Conservation (phyloP, 2,329 filamentous ascomycete genomes). For the Trichoderma koningiopsis region DNA sequence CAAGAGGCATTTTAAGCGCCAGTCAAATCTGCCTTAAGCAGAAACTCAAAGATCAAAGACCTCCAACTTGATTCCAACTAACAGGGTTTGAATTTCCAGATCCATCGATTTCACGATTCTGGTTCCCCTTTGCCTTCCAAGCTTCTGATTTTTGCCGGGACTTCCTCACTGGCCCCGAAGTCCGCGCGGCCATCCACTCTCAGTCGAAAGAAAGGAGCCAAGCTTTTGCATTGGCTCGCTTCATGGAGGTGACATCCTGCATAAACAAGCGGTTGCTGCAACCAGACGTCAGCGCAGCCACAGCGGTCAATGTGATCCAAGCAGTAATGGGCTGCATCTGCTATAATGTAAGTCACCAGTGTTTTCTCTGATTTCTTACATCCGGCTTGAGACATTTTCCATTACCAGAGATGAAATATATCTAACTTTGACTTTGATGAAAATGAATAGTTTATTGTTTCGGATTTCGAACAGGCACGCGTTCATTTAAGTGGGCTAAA, state of each 20-base stretch:
- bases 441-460: constrained; percentile 2
- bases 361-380: background rate
- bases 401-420: background rate
- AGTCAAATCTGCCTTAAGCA: no score
- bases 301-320: constrained; percentile 1
- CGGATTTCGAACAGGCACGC: constrained; percentile 12
- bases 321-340: constrained; percentile 21
- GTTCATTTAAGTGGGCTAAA: constrained; percentile 13
- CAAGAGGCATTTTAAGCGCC: background rate
- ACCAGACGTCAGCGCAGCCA: background rate
- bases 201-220: constrained; percentile 6
- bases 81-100: background rate
- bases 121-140: constrained; percentile 21
- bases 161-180: constrained; percentile 12
- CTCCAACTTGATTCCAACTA: background rate
- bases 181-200: constrained; percentile 12
- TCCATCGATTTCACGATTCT: background rate
- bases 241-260: constrained; percentile 1
- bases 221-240: constrained; percentile 14
- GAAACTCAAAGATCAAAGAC: no score
- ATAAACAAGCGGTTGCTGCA: background rate
- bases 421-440: background rate
- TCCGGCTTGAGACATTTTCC: accelerated
- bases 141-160: constrained; percentile 6
- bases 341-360: constrained; percentile 1